Evolutionary conservation across 1,284 basidiomycete genomes (phyloP).

Genomic region (Ceraceosorus guamensis): DNA sequence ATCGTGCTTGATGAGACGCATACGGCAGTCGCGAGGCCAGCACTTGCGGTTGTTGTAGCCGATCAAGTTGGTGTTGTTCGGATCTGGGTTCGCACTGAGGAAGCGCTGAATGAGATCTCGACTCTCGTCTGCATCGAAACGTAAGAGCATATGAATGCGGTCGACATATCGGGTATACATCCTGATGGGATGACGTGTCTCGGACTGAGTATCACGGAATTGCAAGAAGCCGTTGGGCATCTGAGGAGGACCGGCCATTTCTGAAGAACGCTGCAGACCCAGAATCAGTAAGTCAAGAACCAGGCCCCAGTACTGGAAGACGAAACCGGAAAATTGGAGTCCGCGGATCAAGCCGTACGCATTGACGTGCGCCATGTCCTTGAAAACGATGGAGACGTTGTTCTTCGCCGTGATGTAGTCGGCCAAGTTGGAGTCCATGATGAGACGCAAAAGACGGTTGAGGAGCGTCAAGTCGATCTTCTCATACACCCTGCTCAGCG

Average conservation of each 20-base stretch:
- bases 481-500: conserved; percentile 45
- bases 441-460: conserved; percentile 45
- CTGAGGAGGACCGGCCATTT: conserved; percentile 46
- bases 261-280: conserved; percentile 44
- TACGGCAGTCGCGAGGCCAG: conserved; percentile 97
- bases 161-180: conserved; percentile 47
- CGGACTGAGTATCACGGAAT: conserved; percentile 38
- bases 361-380: conserved; percentile 49
- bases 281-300: conserved; percentile 46
- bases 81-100: conserved; percentile 91
- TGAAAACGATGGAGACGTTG: conserved; percentile 48
- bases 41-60: conserved; percentile 99
- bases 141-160: conserved; percentile 65
- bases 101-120: conserved; percentile 96
- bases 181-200: conserved; percentile 45
- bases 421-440: conserved; percentile 48
- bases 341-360: conserved; percentile 47
- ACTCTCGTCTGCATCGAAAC: conserved; percentile 96
- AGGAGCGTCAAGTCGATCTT: conserved; percentile 48
- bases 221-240: conserved; percentile 48
- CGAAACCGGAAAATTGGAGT: conserved; percentile 46
- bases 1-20: conserved; percentile 98
- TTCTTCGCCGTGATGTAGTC: conserved; percentile 49
- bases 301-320: conserved; percentile 49
- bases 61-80: conserved; percentile 96